Evolutionary conservation across 192 early-diverging fungal species (phyloP).

Genomic region (Backusella morwellensis): DNA sequence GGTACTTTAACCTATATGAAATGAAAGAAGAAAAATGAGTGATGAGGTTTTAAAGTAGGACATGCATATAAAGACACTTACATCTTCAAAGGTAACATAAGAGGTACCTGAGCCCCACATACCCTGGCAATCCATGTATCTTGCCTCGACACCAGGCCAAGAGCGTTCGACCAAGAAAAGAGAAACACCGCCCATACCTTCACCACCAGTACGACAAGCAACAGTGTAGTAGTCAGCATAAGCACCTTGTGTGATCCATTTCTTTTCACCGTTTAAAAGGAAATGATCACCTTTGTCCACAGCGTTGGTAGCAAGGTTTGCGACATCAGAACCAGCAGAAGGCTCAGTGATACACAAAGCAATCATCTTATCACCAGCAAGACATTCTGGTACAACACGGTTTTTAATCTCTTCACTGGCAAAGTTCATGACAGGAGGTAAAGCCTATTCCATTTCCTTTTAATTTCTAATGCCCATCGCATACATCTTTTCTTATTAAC

Average conservation of each 20-base stretch:
- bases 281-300: conserved; percentile 75
- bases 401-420: conserved; percentile 65
- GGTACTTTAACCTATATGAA: conserved; percentile 40
- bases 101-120: conserved; percentile 88
- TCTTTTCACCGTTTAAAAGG: conserved; percentile 86
- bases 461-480: background rate
- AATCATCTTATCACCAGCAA: conserved; percentile 71
- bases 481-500: background rate
- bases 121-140: conserved; percentile 93
- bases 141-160: conserved; percentile 79
- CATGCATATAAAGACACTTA: conserved; percentile 25
- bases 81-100: conserved; percentile 83
- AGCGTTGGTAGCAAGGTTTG: conserved; percentile 67
- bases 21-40: background rate
- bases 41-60: background rate
- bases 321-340: conserved; percentile 75
- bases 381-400: conserved; percentile 58
- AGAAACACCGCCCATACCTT: conserved; percentile 81
- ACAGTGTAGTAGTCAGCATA: conserved; percentile 91
- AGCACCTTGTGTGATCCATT: conserved; percentile 98
- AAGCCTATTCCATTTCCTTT: background rate
- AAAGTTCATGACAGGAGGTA: conserved; percentile 74
- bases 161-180: conserved; percentile 87
- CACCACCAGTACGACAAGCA: conserved; percentile 77
- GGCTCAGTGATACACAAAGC: conserved; percentile 81